phyloP scores from a whole-genome alignment of 1,284 basidiomycete genomes.

The Blastosporella zonata region DNA sequence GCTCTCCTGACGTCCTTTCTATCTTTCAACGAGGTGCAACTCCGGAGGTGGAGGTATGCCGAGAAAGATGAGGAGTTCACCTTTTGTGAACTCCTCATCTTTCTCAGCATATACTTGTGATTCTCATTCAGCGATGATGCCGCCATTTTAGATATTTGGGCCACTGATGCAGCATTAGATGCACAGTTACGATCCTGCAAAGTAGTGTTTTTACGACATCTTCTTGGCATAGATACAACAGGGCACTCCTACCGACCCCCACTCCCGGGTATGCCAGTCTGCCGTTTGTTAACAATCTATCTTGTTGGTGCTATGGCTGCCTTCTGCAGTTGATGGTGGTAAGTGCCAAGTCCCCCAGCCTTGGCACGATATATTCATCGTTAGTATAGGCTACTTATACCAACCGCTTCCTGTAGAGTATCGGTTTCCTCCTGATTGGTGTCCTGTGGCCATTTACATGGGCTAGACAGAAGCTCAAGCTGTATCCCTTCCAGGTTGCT shows the following conservation, averaged over 20 bases:
- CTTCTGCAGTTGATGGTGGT: constrained; percentile 73
- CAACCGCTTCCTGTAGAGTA: constrained; percentile 70
- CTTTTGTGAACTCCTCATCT: constrained; percentile 66
- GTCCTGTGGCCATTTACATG: constrained; percentile 66
- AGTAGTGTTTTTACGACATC: constrained; percentile 81
- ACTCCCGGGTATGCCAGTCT: constrained; percentile 62
- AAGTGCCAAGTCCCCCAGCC: constrained; percentile 30
- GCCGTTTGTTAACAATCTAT: no score
- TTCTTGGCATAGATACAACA: constrained; percentile 85
- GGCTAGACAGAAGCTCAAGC: constrained; percentile 31
- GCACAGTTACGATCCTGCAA: constrained; percentile 51
- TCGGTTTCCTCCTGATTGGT: constrained; percentile 65
- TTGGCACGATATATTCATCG: not conserved
- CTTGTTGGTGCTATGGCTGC: constrained; percentile 38
- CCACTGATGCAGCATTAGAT: constrained; percentile 46
- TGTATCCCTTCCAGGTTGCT: constrained; percentile 21
- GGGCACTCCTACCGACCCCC: constrained; percentile 85
- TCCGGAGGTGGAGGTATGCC: constrained; percentile 70
- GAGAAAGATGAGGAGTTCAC: constrained; percentile 84
- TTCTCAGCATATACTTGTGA: no score
- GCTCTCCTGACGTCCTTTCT: constrained; percentile 86
- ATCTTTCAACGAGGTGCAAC: constrained; percentile 86
- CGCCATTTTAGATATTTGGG: no score
- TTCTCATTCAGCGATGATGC: no score
- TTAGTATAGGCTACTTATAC: constrained; percentile 60